Evolutionary conservation across 148 eudicot species (phyloP).

Genomic region (Gaultheria prostrata): DNA sequence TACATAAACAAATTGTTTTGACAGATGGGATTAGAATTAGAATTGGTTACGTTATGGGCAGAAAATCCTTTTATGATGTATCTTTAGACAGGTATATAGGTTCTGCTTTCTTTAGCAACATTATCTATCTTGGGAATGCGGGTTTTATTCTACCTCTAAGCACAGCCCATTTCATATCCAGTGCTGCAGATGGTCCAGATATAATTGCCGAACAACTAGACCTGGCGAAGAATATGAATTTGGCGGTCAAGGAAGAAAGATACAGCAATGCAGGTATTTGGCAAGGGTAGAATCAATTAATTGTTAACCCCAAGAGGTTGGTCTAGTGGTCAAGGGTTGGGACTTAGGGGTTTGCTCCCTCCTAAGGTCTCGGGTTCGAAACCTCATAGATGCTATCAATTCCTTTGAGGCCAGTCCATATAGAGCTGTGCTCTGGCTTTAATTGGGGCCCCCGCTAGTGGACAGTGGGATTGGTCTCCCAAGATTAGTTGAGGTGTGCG

Average conservation of each 20-base stretch:
- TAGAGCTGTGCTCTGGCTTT: too few relatives aligned
- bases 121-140: slow-evolving; percentile 1
- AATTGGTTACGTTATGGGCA: slow-evolving; percentile 45
- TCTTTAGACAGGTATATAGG: slow-evolving; percentile 60
- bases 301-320: too few relatives aligned
- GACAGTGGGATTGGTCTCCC: too few relatives aligned
- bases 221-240: slow-evolving; percentile 49
- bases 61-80: slow-evolving; percentile 64
- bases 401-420: too few relatives aligned
- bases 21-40: slow-evolving; percentile 65
- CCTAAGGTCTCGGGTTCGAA: too few relatives aligned
- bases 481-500: too few relatives aligned
- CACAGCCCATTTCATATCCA: slow-evolving; percentile 22
- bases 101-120: background rate
- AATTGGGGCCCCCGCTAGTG: too few relatives aligned
- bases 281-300: background rate
- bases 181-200: slow-evolving; percentile 76
- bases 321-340: too few relatives aligned
- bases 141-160: slow-evolving; percentile 17
- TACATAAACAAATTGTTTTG: slow-evolving; percentile 62
- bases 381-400: too few relatives aligned
- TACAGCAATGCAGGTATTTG: slow-evolving; percentile 69
- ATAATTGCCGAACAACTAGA: slow-evolving; percentile 52
- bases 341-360: too few relatives aligned
- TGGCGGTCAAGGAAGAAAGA: slow-evolving; percentile 70